Evolutionary conservation across 78 protist species (phyloP).

Genomic region (Goniomonas avonlea): DNA sequence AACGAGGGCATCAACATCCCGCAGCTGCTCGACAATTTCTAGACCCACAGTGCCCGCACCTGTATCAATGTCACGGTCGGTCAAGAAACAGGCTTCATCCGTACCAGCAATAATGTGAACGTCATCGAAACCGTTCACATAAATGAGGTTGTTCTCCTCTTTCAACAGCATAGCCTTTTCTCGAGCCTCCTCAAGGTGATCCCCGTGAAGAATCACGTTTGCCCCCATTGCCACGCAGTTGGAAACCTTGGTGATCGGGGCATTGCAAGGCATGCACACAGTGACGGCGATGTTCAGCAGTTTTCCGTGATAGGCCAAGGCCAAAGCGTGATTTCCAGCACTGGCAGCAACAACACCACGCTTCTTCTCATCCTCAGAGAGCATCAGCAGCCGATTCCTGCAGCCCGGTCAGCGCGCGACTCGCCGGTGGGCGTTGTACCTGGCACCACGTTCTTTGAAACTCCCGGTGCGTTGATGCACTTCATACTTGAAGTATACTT

Average conservation of each 20-base stretch:
- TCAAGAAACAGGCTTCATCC: neutral
- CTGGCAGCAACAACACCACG: slow-evolving; percentile 61
- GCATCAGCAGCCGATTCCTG: neutral
- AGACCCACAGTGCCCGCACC: slow-evolving; percentile 68
- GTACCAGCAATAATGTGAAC: neutral
- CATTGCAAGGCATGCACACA: neutral
- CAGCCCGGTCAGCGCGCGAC: neutral
- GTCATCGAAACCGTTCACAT: slow-evolving; percentile 60
- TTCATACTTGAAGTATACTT: too few relatives aligned
- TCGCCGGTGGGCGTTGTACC: slow-evolving; percentile 23
- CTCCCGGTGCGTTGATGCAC: too few relatives aligned
- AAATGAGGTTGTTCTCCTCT: neutral
- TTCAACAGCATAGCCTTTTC: neutral
- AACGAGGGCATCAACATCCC: slow-evolving; percentile 57
- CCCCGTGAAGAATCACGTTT: slow-evolving; percentile 45
- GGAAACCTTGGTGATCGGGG: slow-evolving; percentile 7
- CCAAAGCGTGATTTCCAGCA: slow-evolving; percentile 74
- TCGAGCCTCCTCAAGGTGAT: slow-evolving; percentile 45
- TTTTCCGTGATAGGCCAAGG: slow-evolving; percentile 3
- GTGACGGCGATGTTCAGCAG: slow-evolving; percentile 16
- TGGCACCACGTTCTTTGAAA: slow-evolving; percentile 73
- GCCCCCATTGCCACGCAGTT: slow-evolving; percentile 45
- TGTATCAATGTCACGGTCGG: slow-evolving; percentile 39
- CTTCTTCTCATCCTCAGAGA: slow-evolving; percentile 15
- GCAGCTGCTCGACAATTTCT: slow-evolving; percentile 58